Evolutionary conservation across 2,329 filamentous ascomycete genomes (phyloP).

Genomic region (Beauveria bassiana): DNA sequence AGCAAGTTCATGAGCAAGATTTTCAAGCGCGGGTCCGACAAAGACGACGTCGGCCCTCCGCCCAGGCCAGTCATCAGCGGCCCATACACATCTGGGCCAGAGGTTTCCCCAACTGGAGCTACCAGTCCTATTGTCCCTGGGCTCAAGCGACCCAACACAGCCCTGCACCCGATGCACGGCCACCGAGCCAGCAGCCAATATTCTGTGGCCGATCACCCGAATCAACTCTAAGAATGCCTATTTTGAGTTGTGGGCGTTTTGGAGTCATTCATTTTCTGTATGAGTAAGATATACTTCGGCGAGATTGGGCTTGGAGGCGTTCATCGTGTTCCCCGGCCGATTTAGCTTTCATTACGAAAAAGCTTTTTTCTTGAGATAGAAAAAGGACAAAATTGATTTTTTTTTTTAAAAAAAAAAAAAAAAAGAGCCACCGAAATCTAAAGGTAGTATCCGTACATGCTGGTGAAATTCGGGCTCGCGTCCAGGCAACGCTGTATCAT

Average conservation of each 20-base stretch:
- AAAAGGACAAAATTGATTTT: neutral
- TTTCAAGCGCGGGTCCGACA: conserved; percentile 23
- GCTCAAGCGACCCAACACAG: conserved; percentile 48
- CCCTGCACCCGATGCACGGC: conserved; percentile 46
- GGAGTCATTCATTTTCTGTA: neutral
- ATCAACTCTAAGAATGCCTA: neutral
- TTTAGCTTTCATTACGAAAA: neutral
- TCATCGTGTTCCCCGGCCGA: neutral
- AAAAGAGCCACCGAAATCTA: neutral
- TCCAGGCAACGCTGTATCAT: too few relatives aligned
- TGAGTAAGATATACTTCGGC: neutral
- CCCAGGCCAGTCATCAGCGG: conserved; percentile 26
- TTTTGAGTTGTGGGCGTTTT: neutral
- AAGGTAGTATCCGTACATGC: too few relatives aligned
- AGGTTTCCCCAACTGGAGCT: conserved; percentile 31
- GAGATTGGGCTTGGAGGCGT: neutral
- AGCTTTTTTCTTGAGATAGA: too few relatives aligned
- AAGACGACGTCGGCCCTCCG: conserved; percentile 10
- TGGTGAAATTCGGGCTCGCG: too few relatives aligned
- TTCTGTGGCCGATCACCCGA: conserved; percentile 34
- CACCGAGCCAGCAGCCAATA: conserved; percentile 35
- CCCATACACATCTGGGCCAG: conserved; percentile 24
- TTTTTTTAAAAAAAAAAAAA: neutral
- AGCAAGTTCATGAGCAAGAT: conserved; percentile 26
- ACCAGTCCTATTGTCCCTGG: conserved; percentile 49